Evolutionary conservation across 495 filamentous ascomycete species (phyloP).

Genomic region (Penicillium bovifimosum): DNA sequence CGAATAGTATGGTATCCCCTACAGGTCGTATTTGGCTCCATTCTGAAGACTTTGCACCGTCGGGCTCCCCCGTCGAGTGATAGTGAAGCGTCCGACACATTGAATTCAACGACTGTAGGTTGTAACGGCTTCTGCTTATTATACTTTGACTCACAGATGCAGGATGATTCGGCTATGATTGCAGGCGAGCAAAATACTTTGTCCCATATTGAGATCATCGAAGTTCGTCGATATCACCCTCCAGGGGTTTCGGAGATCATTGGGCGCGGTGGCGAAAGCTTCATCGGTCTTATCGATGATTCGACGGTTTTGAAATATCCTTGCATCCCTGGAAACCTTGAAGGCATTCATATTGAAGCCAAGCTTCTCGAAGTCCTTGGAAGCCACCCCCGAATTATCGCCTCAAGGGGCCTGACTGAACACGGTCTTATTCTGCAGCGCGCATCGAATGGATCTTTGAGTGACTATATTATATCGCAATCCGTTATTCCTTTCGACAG

Average conservation of each 20-base stretch:
- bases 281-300: slow-evolving; percentile 29
- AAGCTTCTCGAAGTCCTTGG: slow-evolving; percentile 15
- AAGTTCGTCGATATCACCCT: slow-evolving; percentile 14
- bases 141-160: background rate
- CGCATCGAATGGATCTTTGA: slow-evolving; percentile 12
- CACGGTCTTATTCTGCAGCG: slow-evolving; percentile 16
- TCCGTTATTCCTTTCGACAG: slow-evolving; percentile 3
- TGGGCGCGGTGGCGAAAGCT: slow-evolving; percentile 31
- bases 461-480: slow-evolving; percentile 11
- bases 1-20: no score
- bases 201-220: background rate
- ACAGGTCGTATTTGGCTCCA: no score
- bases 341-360: slow-evolving; percentile 14
- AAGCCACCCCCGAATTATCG: slow-evolving; percentile 16
- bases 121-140: no score
- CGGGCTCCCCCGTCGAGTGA: no score
- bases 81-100: no score
- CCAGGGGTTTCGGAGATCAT: slow-evolving; percentile 32
- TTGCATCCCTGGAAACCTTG: slow-evolving; percentile 34
- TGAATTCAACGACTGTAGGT: no score
- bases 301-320: slow-evolving; percentile 39
- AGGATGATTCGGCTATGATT: background rate
- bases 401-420: slow-evolving; percentile 10
- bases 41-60: no score
- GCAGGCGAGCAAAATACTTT: background rate